A percentile compares a stretch with the other conserved stretches of the same genome.
These are phyloP conservation scores for Cicer cuneatum DNA, from an alignment of 306 rosid species.

Conservation along the genomic window DNA sequence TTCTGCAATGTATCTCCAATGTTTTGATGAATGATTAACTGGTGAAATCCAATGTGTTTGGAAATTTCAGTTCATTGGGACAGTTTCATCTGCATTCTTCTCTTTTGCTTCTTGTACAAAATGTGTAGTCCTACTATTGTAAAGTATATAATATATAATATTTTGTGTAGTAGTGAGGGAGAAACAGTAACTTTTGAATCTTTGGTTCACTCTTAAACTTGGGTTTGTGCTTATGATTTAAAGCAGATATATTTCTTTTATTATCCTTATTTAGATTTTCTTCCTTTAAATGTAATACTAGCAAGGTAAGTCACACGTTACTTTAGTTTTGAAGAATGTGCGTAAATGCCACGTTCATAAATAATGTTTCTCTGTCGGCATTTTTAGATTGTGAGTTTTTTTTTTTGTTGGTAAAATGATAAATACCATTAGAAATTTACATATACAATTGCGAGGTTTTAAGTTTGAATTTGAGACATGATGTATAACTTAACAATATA, in stretches of 20 bases:
- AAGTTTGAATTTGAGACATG: no score
- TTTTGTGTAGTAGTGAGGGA: constrained; percentile 51
- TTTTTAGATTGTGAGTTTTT: no score
- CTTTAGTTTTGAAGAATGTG: neutral
- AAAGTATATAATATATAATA: constrained; percentile 51
- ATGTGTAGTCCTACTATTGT: constrained; percentile 62
- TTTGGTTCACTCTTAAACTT: constrained; percentile 17
- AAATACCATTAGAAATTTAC: no score
- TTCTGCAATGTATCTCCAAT: constrained; percentile 28
- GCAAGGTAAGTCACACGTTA: neutral
- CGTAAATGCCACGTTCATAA: neutral
- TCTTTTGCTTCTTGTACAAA: constrained; percentile 49
- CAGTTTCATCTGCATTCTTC: constrained; percentile 51
- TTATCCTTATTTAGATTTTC: neutral
- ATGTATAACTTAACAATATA: no score
- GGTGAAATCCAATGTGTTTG: constrained; percentile 51
- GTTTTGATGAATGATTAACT: constrained; percentile 41
- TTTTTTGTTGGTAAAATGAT: no score
- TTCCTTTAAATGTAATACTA: neutral
- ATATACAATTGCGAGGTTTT: no score
- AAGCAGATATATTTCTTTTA: constrained; percentile 4
- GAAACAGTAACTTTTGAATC: constrained; percentile 50
- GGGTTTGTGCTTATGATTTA: constrained; percentile 11
- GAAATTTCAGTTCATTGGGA: constrained; percentile 53
- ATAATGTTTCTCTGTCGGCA: neutral